Conservation (phyloP, 495 filamentous ascomycete genomes). For the Hypoxylon lenormandii region DNA sequence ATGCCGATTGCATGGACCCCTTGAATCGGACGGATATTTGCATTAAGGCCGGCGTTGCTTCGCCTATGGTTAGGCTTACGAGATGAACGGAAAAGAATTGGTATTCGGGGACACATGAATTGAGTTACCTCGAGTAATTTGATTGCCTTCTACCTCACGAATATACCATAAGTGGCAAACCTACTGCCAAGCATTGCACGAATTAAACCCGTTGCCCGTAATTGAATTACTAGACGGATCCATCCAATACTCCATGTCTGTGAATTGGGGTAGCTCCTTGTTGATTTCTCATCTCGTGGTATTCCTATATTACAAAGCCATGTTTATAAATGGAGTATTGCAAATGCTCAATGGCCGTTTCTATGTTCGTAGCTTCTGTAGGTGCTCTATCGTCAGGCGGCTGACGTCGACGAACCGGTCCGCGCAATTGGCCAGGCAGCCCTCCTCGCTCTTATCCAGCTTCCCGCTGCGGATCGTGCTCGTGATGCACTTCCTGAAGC, state of each 20-base stretch:
- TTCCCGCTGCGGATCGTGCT: slow-evolving; percentile 71
- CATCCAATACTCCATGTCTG: neutral
- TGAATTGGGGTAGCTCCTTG: slow-evolving; percentile 16
- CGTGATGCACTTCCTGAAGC: slow-evolving; percentile 90
- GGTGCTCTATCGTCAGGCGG: slow-evolving; percentile 79
- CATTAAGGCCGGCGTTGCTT: slow-evolving; percentile 54
- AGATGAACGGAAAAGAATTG: slow-evolving; percentile 51
- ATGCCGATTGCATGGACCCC: slow-evolving; percentile 46
- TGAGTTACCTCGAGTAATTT: slow-evolving; percentile 17
- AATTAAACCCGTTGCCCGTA: neutral
- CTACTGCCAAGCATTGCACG: neutral
- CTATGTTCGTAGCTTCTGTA: slow-evolving; percentile 64
- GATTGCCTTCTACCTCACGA: slow-evolving; percentile 1
- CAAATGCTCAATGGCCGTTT: neutral
- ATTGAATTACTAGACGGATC: neutral
- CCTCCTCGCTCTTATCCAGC: slow-evolving; percentile 79
- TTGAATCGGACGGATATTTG: slow-evolving; percentile 46
- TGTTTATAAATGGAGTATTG: neutral
- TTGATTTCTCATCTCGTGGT: slow-evolving; percentile 3
- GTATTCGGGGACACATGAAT: slow-evolving; percentile 36
- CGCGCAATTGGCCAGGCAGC: slow-evolving; percentile 89
- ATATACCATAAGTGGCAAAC: slow-evolving; percentile 21
- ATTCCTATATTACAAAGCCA: neutral
- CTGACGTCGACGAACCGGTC: slow-evolving; percentile 93
- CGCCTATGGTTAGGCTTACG: slow-evolving; percentile 49